Conservation (phyloP, 2,329 filamentous ascomycete species). For the Aspergillus clavatus region DNA sequence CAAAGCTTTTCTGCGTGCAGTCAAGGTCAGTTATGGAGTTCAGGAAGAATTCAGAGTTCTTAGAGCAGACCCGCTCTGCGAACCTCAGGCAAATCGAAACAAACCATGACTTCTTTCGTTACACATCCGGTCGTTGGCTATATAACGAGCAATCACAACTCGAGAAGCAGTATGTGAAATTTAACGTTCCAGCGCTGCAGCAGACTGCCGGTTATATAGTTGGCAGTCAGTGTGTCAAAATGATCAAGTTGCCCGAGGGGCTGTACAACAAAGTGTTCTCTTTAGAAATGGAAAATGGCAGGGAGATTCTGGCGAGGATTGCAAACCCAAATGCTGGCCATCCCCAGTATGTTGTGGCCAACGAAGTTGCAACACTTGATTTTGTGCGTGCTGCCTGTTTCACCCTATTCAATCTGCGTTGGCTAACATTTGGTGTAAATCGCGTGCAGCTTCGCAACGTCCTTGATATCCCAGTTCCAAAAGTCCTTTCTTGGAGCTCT, state of each 20-base stretch:
- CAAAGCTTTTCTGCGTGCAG: neutral
- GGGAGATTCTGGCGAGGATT: constrained; percentile 14
- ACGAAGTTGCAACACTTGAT: constrained; percentile 21
- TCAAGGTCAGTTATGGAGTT: neutral
- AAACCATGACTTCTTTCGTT: constrained; percentile 15
- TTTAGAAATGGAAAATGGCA: constrained; percentile 17
- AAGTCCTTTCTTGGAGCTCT: constrained; percentile 7
- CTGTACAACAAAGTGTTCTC: constrained; percentile 23
- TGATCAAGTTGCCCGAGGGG: constrained; percentile 27
- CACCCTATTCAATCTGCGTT: neutral
- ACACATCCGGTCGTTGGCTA: constrained; percentile 31
- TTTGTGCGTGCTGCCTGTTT: constrained; percentile 11
- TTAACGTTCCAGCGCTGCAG: constrained; percentile 32
- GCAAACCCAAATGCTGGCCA: constrained; percentile 16
- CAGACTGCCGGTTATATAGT: constrained; percentile 21
- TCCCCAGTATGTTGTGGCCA: constrained; percentile 11
- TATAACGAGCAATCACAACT: constrained; percentile 31
- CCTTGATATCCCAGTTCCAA: neutral
- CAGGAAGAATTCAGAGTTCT: neutral
- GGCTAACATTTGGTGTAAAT: neutral
- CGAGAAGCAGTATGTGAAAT: constrained; percentile 24
- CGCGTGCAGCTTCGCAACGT: neutral
- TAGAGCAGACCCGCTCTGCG: neutral
- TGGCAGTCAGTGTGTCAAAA: constrained; percentile 24
- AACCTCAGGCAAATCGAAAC: neutral